phyloP scores from a whole-genome alignment of 306 rosid genomes.

The Casuarina glauca region DNA sequence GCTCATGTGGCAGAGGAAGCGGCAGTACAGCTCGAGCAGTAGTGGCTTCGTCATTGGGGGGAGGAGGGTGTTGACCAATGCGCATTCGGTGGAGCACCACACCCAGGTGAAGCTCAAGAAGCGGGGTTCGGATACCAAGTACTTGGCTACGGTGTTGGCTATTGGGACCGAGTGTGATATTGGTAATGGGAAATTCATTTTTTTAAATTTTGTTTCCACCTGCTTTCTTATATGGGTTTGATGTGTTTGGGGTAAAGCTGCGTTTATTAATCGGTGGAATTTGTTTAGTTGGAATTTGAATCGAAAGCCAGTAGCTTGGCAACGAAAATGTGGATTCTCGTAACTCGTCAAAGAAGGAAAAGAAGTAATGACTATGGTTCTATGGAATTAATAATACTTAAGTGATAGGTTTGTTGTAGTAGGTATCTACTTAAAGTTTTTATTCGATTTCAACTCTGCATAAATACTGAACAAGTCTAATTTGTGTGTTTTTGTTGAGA shows the following conservation, averaged over 20 bases:
- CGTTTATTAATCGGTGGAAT: not conserved
- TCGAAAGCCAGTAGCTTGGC: not conserved
- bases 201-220: not conserved
- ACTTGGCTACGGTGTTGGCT: conserved; percentile 92
- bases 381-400: not conserved
- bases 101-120: conserved; percentile 96
- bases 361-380: not conserved
- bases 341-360: not conserved
- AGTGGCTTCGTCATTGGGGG: conserved; percentile 89
- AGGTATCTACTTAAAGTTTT: not conserved
- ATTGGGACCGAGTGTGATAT: conserved; percentile 97
- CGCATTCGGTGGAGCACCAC: conserved; percentile 90
- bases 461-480: not conserved
- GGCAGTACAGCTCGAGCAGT: conserved; percentile 87
- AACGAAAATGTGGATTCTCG: not conserved
- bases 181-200: conserved; percentile 30
- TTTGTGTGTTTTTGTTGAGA: not conserved
- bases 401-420: not conserved
- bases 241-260: not conserved
- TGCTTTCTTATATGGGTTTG: not conserved
- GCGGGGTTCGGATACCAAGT: conserved; percentile 94
- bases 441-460: not conserved
- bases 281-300: not conserved
- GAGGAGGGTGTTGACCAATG: conserved; percentile 86
- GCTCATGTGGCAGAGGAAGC: conserved; percentile 95